Percentiles rank a stretch among this genome's conserved stretches.
Evolutionary conservation across 2,329 filamentous ascomycete species (phyloP).

Genomic region (Chrysoporthe cubensis): DNA sequence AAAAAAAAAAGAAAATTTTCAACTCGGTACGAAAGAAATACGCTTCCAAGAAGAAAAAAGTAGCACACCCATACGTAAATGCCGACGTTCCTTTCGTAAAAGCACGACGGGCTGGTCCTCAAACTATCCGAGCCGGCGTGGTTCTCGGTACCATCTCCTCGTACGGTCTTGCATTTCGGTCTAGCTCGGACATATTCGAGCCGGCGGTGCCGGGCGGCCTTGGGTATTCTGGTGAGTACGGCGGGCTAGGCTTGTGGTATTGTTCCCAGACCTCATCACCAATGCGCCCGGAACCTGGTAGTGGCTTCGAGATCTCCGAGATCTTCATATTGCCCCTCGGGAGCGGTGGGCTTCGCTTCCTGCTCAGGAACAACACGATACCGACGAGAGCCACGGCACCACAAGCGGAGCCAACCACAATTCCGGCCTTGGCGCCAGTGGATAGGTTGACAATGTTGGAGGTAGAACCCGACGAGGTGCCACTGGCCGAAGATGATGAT

Average conservation of each 20-base stretch:
- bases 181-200: conserved; percentile 46
- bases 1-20: not conserved
- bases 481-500: conserved; percentile 11
- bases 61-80: conserved; percentile 7
- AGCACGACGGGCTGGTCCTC: conserved; percentile 11
- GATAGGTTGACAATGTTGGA: conserved; percentile 36
- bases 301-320: conserved; percentile 57
- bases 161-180: conserved; percentile 57
- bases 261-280: conserved; percentile 40
- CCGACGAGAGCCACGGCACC: conserved; percentile 45
- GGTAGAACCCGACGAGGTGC: conserved; percentile 8
- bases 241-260: conserved; percentile 35
- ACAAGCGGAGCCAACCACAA: conserved; percentile 52
- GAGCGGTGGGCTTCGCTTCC: conserved; percentile 34
- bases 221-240: conserved; percentile 37
- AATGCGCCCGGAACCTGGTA: conserved; percentile 49
- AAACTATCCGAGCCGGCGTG: conserved; percentile 48
- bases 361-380: conserved; percentile 45
- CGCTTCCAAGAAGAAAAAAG: conserved; percentile 10
- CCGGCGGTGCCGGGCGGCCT: conserved; percentile 20
- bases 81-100: conserved; percentile 14
- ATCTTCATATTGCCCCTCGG: conserved; percentile 45
- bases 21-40: conserved; percentile 12
- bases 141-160: conserved; percentile 61
- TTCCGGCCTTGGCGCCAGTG: conserved; percentile 51